Conservation (phyloP, 2,329 filamentous ascomycete species). For the Ophiostoma novo-ulmi region DNA sequence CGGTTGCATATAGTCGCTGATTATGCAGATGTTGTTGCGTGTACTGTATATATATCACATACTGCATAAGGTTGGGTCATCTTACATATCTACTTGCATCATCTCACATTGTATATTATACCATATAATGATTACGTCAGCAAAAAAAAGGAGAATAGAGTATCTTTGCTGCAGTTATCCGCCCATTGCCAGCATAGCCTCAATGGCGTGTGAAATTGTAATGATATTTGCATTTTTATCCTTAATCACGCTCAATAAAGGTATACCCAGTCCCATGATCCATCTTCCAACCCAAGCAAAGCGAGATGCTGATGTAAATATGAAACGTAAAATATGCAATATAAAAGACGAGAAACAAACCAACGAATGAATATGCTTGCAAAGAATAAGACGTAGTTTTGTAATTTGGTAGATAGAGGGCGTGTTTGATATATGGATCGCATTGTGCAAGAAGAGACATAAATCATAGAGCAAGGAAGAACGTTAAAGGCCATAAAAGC, state of each 20-base stretch:
- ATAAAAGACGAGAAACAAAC: background rate
- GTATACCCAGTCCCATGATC: background rate
- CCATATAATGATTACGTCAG: background rate
- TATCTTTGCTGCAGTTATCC: too few relatives aligned
- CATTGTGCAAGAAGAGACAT: background rate
- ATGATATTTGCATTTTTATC: background rate
- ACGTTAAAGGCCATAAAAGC: background rate
- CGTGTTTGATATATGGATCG: constrained; percentile 7
- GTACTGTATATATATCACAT: background rate
- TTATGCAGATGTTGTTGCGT: background rate
- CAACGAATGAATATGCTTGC: background rate
- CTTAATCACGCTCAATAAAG: background rate
- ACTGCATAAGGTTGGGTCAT: background rate
- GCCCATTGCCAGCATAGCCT: too few relatives aligned
- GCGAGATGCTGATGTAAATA: background rate
- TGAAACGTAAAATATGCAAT: background rate
- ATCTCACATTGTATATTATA: background rate
- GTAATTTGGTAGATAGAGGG: background rate
- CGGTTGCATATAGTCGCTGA: constrained; percentile 3
- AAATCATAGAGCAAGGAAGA: background rate
- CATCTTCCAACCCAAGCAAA: background rate
- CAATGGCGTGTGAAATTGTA: background rate
- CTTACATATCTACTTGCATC: background rate
- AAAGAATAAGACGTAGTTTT: background rate
- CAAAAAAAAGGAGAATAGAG: background rate